Evolutionary conservation across 1,139 yeast species (phyloP).

Genomic region (Zygosaccharomyces sapae): DNA sequence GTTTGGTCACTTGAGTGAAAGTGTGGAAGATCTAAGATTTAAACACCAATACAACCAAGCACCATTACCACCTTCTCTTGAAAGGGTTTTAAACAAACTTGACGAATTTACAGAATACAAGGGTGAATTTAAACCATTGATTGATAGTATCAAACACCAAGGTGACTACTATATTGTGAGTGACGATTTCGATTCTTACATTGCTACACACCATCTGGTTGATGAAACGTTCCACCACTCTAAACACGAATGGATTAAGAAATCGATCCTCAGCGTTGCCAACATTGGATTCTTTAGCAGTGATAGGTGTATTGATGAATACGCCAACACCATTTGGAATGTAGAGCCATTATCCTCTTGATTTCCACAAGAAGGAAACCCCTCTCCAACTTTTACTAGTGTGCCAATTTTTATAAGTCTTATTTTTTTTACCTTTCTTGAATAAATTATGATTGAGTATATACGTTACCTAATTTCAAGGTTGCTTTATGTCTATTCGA

Average conservation of each 20-base stretch:
- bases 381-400: not conserved
- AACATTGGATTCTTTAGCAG: conserved; percentile 91
- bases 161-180: conserved; percentile 85
- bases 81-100: conserved; percentile 62
- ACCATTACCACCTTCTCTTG: conserved; percentile 49
- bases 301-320: conserved; percentile 88
- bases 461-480: no score
- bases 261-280: conserved; percentile 75
- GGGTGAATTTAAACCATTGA: conserved; percentile 61
- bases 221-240: conserved; percentile 66
- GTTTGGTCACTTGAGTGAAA: conserved; percentile 86
- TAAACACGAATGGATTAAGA: conserved; percentile 69
- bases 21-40: conserved; percentile 80
- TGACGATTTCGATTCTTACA: conserved; percentile 83
- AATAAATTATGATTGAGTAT: no score
- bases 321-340: conserved; percentile 91
- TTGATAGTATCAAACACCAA: conserved; percentile 63
- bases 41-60: conserved; percentile 59
- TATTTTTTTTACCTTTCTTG: no score
- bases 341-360: conserved; percentile 57
- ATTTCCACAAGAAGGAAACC: not conserved
- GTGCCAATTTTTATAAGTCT: not conserved
- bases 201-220: conserved; percentile 73
- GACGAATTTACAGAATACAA: conserved; percentile 64
- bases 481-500: no score